These are phyloP conservation scores for Aspergillus sp. DNA, from an alignment of 2,329 filamentous ascomycete genomes.

Conservation along the genomic window DNA sequence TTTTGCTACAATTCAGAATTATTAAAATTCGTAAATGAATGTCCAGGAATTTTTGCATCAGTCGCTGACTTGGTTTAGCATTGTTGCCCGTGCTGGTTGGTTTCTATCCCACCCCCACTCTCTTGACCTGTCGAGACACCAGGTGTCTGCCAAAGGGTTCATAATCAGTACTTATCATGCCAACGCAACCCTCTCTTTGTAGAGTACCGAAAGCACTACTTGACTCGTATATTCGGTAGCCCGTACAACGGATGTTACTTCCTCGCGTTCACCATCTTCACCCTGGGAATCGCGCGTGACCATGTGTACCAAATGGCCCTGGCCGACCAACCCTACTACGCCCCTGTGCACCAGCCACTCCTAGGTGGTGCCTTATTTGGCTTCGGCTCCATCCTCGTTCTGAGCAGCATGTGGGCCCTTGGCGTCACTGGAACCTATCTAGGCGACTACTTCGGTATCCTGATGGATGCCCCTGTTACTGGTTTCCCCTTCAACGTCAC, in stretches of 20 bases:
- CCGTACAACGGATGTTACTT: conserved; percentile 79
- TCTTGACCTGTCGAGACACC: neutral
- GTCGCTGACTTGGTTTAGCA: conserved; percentile 47
- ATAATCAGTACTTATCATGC: conserved; percentile 4
- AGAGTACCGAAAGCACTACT: conserved; percentile 89
- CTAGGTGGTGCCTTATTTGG: conserved; percentile 68
- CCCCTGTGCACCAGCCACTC: conserved; percentile 61
- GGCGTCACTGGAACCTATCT: conserved; percentile 95
- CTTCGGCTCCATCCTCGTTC: conserved; percentile 74
- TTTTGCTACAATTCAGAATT: conserved; percentile 4
- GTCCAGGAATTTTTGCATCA: neutral
- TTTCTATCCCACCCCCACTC: conserved; percentile 13
- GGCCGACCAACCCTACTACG: conserved; percentile 68
- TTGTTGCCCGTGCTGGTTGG: conserved; percentile 75
- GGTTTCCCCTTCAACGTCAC: conserved; percentile 94
- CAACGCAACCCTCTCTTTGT: conserved; percentile 14
- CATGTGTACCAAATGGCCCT: conserved; percentile 81
- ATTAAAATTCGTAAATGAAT: no score
- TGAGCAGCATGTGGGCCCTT: conserved; percentile 85
- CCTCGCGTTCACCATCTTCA: conserved; percentile 85
- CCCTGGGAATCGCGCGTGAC: conserved; percentile 83
- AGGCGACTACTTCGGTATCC: conserved; percentile 96
- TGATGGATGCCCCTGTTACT: conserved; percentile 93
- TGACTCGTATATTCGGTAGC: conserved; percentile 83
- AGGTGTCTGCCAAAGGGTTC: neutral